These are phyloP conservation scores for Apiospora hydei DNA, from an alignment of 2,329 filamentous ascomycete genomes.

Conservation along the genomic window DNA sequence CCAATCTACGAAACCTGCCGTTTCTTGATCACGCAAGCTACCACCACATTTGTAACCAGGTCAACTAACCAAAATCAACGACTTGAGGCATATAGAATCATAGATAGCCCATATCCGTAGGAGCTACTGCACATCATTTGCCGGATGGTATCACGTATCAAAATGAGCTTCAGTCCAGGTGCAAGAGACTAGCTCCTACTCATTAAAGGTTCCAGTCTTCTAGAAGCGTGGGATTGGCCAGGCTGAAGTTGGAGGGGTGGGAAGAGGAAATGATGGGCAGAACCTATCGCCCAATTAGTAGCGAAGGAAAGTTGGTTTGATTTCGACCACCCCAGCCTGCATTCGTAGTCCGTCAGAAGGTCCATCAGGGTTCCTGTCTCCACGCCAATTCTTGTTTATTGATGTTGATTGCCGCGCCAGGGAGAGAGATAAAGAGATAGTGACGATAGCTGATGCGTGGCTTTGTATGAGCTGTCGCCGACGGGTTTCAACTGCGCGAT, in stretches of 20 bases:
- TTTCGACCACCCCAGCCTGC: constrained; percentile 7
- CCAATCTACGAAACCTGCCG: background rate
- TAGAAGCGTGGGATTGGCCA: constrained; percentile 2
- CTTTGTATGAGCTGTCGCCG: background rate
- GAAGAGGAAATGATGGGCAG: constrained; percentile 15
- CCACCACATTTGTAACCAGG: background rate
- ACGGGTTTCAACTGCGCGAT: background rate
- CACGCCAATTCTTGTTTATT: constrained; percentile 5
- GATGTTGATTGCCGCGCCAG: background rate
- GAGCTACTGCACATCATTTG: constrained; percentile 5
- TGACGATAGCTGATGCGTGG: background rate
- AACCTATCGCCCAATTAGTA: constrained; percentile 10
- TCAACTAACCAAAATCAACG: background rate
- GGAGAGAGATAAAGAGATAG: background rate
- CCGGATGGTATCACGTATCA: background rate
- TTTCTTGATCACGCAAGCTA: background rate
- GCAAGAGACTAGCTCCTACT: background rate
- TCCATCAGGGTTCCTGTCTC: background rate
- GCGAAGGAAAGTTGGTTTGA: background rate
- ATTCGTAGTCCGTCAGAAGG: background rate
- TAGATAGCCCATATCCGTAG: background rate
- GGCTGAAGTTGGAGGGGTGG: background rate
- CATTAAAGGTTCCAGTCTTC: constrained; percentile 18
- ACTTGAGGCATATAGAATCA: background rate
- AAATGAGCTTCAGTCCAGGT: background rate